These are phyloP conservation scores for Diatrype stigma DNA, from an alignment of 2,329 filamentous ascomycete genomes.

Conservation along the genomic window DNA sequence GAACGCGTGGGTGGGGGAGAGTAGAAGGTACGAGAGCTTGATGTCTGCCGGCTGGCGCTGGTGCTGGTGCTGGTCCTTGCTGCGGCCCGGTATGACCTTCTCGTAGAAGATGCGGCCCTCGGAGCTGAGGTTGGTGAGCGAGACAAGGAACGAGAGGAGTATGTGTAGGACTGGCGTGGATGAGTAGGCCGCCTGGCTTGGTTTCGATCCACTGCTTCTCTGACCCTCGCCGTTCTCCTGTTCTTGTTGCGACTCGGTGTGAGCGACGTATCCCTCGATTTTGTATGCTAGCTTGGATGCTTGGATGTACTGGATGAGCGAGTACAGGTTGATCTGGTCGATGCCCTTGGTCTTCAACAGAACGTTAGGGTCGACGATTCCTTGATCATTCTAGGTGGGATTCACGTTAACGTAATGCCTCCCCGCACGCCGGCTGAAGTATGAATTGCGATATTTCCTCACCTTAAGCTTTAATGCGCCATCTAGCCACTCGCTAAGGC, in stretches of 20 bases:
- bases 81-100: constrained; percentile 31
- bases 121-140: constrained; percentile 79
- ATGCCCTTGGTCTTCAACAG: constrained; percentile 80
- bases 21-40: constrained; percentile 75
- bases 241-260: constrained; percentile 44
- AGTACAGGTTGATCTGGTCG: constrained; percentile 93
- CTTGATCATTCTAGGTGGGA: constrained; percentile 55
- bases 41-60: constrained; percentile 36
- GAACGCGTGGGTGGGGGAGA: constrained; percentile 90
- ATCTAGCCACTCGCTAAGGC: constrained; percentile 66
- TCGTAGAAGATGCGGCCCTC: constrained; percentile 65
- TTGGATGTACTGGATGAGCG: constrained; percentile 81
- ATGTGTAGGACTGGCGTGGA: constrained; percentile 50
- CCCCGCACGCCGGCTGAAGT: constrained; percentile 16
- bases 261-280: constrained; percentile 79
- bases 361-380: constrained; percentile 64
- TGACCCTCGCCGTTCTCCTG: constrained; percentile 13
- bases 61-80: constrained; percentile 12
- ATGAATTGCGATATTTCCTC: constrained; percentile 8
- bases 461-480: constrained; percentile 46
- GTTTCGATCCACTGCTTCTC: constrained; percentile 7
- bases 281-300: constrained; percentile 92
- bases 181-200: constrained; percentile 32
- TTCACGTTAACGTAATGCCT: too few species aligned
- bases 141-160: constrained; percentile 62